Conservation (phyloP, 805 yeast genomes). For the Grigorovia yakushimaensis region DNA sequence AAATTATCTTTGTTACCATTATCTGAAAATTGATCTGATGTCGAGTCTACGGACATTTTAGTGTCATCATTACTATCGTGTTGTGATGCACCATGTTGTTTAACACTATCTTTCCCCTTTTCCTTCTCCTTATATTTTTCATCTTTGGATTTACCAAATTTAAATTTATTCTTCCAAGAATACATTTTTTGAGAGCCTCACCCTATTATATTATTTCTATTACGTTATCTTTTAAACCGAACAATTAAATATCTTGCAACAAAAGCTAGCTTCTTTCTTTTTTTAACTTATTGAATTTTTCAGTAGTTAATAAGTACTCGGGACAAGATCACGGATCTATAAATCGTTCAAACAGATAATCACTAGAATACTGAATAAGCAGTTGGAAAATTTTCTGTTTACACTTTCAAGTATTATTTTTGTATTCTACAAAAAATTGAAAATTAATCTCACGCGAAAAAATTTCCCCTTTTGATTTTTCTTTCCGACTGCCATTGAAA, state of each 20-base stretch:
- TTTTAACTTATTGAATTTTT: too few relatives aligned
- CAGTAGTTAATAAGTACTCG: too few relatives aligned
- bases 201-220: background rate
- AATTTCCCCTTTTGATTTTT: background rate
- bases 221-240: background rate
- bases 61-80: constrained; percentile 1
- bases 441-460: background rate
- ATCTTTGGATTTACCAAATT: constrained; percentile 27
- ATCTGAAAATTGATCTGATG: constrained; percentile 5
- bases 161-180: constrained; percentile 28
- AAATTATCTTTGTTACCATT: constrained; percentile 22
- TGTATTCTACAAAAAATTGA: background rate
- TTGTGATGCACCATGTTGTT: constrained; percentile 5
- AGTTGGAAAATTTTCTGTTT: background rate
- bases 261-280: too few relatives aligned
- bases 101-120: constrained; percentile 9
- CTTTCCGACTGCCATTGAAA: background rate
- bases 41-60: background rate
- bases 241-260: background rate
- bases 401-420: too few relatives aligned
- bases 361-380: too few relatives aligned
- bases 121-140: constrained; percentile 19
- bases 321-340: too few relatives aligned
- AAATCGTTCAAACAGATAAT: too few relatives aligned
- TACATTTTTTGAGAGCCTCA: constrained; percentile 15